Base-by-base conservation (phyloP, 345 rosid genomes). In the Aquilaria malaccensis region DNA sequence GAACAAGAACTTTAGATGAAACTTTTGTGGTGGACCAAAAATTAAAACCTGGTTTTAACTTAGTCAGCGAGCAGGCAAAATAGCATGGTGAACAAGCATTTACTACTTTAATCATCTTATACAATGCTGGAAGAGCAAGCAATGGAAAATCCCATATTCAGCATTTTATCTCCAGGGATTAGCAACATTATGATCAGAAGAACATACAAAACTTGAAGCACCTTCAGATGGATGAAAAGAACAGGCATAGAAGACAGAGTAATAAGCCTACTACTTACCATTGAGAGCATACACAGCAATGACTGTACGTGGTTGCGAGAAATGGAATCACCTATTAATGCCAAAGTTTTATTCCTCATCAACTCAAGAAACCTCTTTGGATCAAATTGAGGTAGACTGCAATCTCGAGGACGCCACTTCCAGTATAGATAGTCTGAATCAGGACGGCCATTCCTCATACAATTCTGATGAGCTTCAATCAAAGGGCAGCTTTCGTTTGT, bases 261-360 rank as follows among this genome's bases (percentile, higher is more conserved):
- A 37, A 15, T 1, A 58, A 46, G 30, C 37, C 22, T 13, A 13
- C 43, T 45, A 59, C 86, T 54, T 85, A 86, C 92, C 59, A 69
- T 69, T 7, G 87, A 78, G 50, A 92, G 98, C 90, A 92, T 86
- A 77, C 98, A 92, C 22, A 92, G 72, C 48, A 92, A 71, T 22
- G 98, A 92, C 70, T 89, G 85, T 2, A 83, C 89, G 67, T 92
- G 95, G 82, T 92, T 92, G 50, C 98, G 96, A 15, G 96, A 89
- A 64, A 92, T 92, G 2, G 98, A 92, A 70, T 92, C 98, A 43
- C 98, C 98, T 13, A 92, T 79, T 55, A 92, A 63, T 4, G 83
- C 98, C 98, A 92, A 92, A 10, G 77, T 62, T 74, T 89, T 92
- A 52, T 83, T 67, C 51, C 87, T 86, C 98, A 89, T 89, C 64